These are phyloP conservation scores for Cordyceps sp. DNA, from an alignment of 2,329 filamentous ascomycete species.

Conservation along the genomic window DNA sequence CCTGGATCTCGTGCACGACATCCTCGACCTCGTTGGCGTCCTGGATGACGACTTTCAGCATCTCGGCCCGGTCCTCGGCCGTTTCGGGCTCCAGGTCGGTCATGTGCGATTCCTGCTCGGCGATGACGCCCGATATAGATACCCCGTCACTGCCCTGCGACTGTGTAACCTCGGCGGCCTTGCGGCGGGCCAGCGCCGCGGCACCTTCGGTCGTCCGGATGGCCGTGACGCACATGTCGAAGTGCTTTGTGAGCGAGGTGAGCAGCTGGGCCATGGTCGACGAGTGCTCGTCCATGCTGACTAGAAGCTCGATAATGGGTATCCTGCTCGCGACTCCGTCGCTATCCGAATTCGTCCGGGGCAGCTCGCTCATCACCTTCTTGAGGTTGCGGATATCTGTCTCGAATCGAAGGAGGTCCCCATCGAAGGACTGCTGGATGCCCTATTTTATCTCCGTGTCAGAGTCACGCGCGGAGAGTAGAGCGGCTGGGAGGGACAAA, in stretches of 20 bases:
- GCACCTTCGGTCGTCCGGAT: conserved; percentile 80
- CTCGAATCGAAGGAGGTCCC: conserved; percentile 60
- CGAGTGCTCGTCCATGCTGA: conserved; percentile 54
- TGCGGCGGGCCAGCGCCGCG: conserved; percentile 49
- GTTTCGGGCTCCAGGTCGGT: conserved; percentile 51
- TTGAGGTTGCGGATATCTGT: conserved; percentile 52
- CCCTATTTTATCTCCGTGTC: conserved; percentile 13
- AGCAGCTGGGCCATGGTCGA: conserved; percentile 70
- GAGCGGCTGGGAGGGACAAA: conserved; percentile 8
- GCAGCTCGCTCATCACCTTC: conserved; percentile 30
- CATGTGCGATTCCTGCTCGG: conserved; percentile 35
- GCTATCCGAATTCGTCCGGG: conserved; percentile 13
- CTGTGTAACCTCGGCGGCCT: conserved; percentile 45
- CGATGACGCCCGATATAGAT: conserved; percentile 50
- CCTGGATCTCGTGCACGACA: conserved; percentile 54
- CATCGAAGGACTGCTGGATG: conserved; percentile 58
- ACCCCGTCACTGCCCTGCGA: conserved; percentile 30
- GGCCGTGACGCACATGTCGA: conserved; percentile 83
- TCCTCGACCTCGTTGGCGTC: conserved; percentile 53
- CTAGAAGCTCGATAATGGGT: conserved; percentile 36
- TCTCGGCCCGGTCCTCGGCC: conserved; percentile 60
- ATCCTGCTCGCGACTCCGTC: conserved; percentile 10
- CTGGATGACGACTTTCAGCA: conserved; percentile 63
- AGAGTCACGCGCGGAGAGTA: no score
- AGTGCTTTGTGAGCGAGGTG: conserved; percentile 68